Base-by-base conservation (phyloP, 148 eudicot genomes). In the Arbutus unedo region DNA sequence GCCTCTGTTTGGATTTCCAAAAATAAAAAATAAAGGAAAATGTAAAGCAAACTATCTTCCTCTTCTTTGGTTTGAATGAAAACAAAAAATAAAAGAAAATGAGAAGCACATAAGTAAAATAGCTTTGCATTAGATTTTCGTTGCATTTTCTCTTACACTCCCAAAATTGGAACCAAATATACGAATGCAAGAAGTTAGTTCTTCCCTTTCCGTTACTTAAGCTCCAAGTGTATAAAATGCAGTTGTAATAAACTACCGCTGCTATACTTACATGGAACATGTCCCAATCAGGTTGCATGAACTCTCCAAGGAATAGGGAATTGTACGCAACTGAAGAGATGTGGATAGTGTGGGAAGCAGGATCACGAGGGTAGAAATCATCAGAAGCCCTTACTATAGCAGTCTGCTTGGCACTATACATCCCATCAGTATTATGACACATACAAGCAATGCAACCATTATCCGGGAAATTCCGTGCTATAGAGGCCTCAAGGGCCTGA, bases 221-320 rank as follows among this genome's bases (percentile, higher is more conserved):
- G 70, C 21, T 64, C 70, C 3, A 64, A 8, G 25, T 64, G 31
- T 6, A 54, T n/a, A 14, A 21, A 81, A 71, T 44, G 9, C 15
- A 81, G 43, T 31, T 60, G 74, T 10, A 74, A 23, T 21, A 48
- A 67, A 77, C 6, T 23, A 82, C n/a, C 8, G n/a, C 55, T 25
- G 48, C 23, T 14, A 67, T 43, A 87, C 98, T 91, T 85, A 94
- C 98, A 76, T 96, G 99, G 81, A 96, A 96, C 99, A 96, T 96
- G 80, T 96, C 99, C 99, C 99, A 96, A 86, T 96, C 99, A 25
- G 98, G 99, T 50, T 88, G 95, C 97, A 93, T 94, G 81, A 96
- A 91, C 82, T 96, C 99, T 56, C 98, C 99, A n/a, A 96, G 94
- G 89, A 96, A 96, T 23, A 94, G 18, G 1, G 97, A 88, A 76